Conservation (phyloP, 352 stramenopile species). For the Phytophthora pistaciae region DNA sequence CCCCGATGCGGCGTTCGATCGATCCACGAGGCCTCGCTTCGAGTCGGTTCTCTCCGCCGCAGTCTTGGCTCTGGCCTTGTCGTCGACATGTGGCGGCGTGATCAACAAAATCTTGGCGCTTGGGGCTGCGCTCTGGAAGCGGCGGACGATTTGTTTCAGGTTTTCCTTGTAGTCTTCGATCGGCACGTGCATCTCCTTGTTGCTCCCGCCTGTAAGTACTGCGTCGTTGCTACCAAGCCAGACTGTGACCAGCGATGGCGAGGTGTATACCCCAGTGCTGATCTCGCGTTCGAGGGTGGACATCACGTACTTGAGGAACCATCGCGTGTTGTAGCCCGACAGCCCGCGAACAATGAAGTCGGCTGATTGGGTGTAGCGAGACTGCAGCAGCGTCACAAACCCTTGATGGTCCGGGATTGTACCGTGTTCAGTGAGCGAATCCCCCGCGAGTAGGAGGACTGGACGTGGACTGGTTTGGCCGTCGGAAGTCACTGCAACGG, state of each 20-base stretch:
- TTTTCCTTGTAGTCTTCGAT: conserved; percentile 1
- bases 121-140: neutral
- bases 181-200: neutral
- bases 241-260: neutral
- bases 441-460: neutral
- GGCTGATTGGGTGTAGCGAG: neutral
- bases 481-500: neutral
- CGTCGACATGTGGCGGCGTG: neutral
- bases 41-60: neutral
- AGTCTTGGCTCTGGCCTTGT: neutral
- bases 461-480: neutral
- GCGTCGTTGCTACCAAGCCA: conserved; percentile 4
- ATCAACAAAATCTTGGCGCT: neutral
- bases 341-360: neutral
- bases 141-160: neutral
- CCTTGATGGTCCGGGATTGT: neutral
- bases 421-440: neutral
- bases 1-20: neutral
- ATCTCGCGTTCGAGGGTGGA: neutral
- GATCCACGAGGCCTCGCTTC: neutral
- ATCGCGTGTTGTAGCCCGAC: neutral
- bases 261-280: neutral
- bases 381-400: neutral
- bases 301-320: conserved; percentile 3
- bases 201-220: neutral